Evolutionary conservation across 1,284 basidiomycete genomes (phyloP).

Genomic region (Cerrena zonata): DNA sequence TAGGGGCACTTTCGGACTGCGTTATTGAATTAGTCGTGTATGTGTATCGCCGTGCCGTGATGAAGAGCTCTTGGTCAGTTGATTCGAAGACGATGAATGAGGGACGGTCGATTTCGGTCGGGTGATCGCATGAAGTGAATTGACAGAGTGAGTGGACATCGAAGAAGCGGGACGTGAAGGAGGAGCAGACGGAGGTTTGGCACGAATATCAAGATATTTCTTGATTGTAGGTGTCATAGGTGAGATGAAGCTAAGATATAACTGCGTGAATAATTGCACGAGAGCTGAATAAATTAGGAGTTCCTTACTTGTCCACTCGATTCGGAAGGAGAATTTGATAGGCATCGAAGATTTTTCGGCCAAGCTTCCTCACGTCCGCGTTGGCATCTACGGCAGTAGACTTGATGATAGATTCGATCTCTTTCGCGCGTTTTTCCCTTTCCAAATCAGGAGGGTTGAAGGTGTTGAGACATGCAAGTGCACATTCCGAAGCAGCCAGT

Average conservation of each 20-base stretch:
- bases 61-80: neutral
- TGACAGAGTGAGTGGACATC: conserved; percentile 18
- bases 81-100: neutral
- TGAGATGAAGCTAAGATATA: conserved; percentile 52
- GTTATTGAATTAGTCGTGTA: neutral
- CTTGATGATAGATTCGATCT: conserved; percentile 69
- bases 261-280: conserved; percentile 11
- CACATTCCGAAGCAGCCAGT: conserved; percentile 57
- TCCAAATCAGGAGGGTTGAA: conserved; percentile 72
- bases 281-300: neutral
- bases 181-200: conserved; percentile 15
- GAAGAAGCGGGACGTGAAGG: conserved; percentile 27
- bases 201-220: conserved; percentile 69
- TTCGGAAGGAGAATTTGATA: conserved; percentile 66
- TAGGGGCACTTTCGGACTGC: conserved; percentile 4
- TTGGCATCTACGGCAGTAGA: conserved; percentile 68
- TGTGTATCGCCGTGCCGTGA: neutral
- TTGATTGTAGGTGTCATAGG: conserved; percentile 72
- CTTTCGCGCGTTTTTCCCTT: conserved; percentile 55
- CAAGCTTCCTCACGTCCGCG: conserved; percentile 66
- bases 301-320: conserved; percentile 59
- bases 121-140: neutral
- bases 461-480: conserved; percentile 62
- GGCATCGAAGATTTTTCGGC: conserved; percentile 68
- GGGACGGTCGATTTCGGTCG: conserved; percentile 7